Base-by-base conservation (phyloP, 2,329 filamentous ascomycete genomes). In the Dactylellina leptospora region DNA sequence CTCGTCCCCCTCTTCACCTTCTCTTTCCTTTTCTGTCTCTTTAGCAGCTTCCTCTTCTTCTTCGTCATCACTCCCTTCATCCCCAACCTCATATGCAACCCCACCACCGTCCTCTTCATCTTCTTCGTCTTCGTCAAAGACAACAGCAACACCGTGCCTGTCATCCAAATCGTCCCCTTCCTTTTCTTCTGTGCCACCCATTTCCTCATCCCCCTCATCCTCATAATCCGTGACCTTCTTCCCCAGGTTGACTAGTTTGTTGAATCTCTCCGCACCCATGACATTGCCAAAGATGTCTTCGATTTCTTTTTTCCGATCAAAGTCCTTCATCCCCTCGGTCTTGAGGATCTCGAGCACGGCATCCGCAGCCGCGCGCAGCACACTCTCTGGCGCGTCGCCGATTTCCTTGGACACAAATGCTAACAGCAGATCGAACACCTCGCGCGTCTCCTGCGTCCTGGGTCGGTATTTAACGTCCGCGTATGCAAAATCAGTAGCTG, bases 221-320 rank as follows among this genome's bases (percentile, higher is more conserved):
- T 97, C 91, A 80, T 97, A 99, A 80, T 99, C 95, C 53, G 95
- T 99, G 74, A 99, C 96, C 82, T 99, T 99, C 83, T 99, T 99
- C 75, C 93, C 92, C 44, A 99, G 83, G 78, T 97, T 99, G 61
- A 97, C 88, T 75, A 99, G 82, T 81, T 97, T 93, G 78, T 97
- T 97, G 82, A 97, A 99, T 79, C 96, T 89, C 79, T 97, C 96
- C 0, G 91, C 86, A 51, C 85, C 88, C 83, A 97, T 86, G 0
- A 88, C 87, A 33, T 85, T 85, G n/a, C 93, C 95, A 42, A 99
- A 81, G 70, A 97, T 87, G 75, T 97, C 95, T 77, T 99, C 95
- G 44, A 97, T 87, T 79, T 97, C 92, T 81, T 93, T 96, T 83
- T 99, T 99, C 84, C 96, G 97, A 79, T 99, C 95, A 71, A 96